Percentiles rank a stretch among this genome's conserved stretches.
phyloP scores from a whole-genome alignment of 495 filamentous ascomycete species.

The Glonium stellatum region DNA sequence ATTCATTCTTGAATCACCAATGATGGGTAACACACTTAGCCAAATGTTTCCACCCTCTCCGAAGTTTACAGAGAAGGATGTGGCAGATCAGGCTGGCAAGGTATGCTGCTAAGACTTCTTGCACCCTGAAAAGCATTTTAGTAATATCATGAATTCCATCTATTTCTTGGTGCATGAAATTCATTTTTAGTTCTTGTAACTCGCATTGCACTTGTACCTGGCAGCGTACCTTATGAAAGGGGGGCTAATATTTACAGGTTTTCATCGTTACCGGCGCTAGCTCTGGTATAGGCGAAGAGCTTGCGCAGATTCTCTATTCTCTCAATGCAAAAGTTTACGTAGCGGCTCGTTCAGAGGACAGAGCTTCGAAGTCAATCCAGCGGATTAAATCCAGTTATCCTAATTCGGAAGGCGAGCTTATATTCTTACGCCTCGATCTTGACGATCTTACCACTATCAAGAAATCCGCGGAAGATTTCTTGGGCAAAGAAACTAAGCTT shows the following conservation, averaged over 20 bases:
- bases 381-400: conserved; percentile 21
- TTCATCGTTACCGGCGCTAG: conserved; percentile 14
- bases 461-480: conserved; percentile 37
- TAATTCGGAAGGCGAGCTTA: conserved; percentile 32
- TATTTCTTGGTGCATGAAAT: no score
- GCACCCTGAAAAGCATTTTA: no score
- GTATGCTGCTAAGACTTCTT: no score
- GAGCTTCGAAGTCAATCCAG: conserved; percentile 36
- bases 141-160: no score
- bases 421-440: conserved; percentile 41
- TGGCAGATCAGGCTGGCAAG: no score
- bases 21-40: no score
- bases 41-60: no score
- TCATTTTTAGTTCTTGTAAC: no score
- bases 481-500: conserved; percentile 36
- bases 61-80: no score
- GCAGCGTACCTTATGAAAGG: no score
- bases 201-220: no score
- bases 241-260: not conserved
- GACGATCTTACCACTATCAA: conserved; percentile 43
- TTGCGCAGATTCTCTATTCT: conserved; percentile 11
- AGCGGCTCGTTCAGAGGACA: conserved; percentile 32
- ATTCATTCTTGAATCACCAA: no score
- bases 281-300: conserved; percentile 10
- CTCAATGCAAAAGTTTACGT: conserved; percentile 19